These are phyloP conservation scores for Zalerion maritima DNA, from an alignment of 495 filamentous ascomycete genomes.

Conservation along the genomic window DNA sequence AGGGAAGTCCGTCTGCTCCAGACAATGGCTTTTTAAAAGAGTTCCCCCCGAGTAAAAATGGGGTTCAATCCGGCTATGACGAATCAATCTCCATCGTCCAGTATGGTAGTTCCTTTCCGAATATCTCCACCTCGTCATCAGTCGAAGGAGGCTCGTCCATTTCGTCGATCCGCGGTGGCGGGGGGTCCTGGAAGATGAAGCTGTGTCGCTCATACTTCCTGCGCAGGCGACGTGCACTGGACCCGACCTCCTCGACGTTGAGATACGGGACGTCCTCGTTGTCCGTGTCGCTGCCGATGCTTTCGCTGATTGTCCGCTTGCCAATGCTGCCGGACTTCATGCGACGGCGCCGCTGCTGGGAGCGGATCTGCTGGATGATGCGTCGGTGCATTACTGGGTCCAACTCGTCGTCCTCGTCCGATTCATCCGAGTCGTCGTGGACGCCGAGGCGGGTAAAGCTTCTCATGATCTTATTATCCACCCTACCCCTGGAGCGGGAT, in stretches of 20 bases:
- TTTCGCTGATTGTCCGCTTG: conserved; percentile 38
- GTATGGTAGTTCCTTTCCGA: conserved; percentile 33
- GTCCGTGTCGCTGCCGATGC: conserved; percentile 38
- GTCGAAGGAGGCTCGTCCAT: conserved; percentile 35
- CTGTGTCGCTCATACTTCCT: conserved; percentile 31
- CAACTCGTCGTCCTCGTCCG: conserved; percentile 26
- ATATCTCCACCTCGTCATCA: conserved; percentile 31
- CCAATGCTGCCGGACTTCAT: conserved; percentile 38
- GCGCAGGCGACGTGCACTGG: conserved; percentile 30
- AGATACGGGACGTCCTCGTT: conserved; percentile 33
- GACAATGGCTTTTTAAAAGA: no score
- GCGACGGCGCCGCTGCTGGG: conserved; percentile 25
- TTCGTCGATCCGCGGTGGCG: conserved; percentile 35
- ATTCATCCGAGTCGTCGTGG: conserved; percentile 26
- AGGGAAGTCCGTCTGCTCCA: no score
- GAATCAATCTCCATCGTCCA: conserved; percentile 36
- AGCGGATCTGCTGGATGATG: conserved; percentile 16
- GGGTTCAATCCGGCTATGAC: conserved; percentile 12
- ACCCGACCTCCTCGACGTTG: conserved; percentile 25
- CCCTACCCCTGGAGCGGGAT: conserved; percentile 21
- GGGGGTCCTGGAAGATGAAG: conserved; percentile 33
- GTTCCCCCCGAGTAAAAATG: no score
- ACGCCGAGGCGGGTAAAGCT: conserved; percentile 27
- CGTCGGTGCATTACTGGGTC: background rate
- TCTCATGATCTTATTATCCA: conserved; percentile 23